Conservation (phyloP, 2,329 filamentous ascomycete genomes). For the Microsporum canis region DNA sequence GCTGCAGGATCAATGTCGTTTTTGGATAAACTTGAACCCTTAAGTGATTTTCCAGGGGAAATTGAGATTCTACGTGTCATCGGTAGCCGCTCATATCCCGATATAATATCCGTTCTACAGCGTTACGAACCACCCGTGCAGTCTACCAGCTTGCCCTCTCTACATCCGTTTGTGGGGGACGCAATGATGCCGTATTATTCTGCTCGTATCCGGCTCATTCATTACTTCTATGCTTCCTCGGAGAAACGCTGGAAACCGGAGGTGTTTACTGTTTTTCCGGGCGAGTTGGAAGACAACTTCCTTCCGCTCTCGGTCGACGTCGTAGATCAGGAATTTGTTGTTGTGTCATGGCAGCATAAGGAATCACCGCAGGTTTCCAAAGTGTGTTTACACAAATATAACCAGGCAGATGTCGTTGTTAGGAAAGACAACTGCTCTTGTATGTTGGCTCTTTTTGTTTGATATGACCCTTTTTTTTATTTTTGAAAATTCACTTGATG, state of each 20-base stretch:
- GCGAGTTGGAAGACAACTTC: background rate
- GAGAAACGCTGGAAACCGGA: background rate
- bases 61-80: slow-evolving; percentile 26
- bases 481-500: background rate
- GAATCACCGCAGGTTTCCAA: background rate
- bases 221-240: slow-evolving; percentile 14
- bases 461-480: background rate
- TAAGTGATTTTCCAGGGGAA: slow-evolving; percentile 19
- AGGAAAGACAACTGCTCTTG: background rate
- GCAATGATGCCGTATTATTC: slow-evolving; percentile 18
- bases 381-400: background rate
- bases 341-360: slow-evolving; percentile 13
- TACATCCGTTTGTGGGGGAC: slow-evolving; percentile 24
- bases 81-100: slow-evolving; percentile 13
- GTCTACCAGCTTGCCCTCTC: background rate
- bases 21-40: slow-evolving; percentile 15
- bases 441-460: background rate
- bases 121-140: slow-evolving; percentile 21
- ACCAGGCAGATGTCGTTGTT: background rate
- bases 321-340: background rate
- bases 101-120: slow-evolving; percentile 25
- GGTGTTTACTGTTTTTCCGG: slow-evolving; percentile 9
- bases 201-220: slow-evolving; percentile 21
- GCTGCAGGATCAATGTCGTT: slow-evolving; percentile 16
- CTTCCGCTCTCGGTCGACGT: slow-evolving; percentile 10